These are phyloP conservation scores for Xerocomus brunneocitrinus DNA, from an alignment of 768 basidiomycete genomes.

Conservation along the genomic window DNA sequence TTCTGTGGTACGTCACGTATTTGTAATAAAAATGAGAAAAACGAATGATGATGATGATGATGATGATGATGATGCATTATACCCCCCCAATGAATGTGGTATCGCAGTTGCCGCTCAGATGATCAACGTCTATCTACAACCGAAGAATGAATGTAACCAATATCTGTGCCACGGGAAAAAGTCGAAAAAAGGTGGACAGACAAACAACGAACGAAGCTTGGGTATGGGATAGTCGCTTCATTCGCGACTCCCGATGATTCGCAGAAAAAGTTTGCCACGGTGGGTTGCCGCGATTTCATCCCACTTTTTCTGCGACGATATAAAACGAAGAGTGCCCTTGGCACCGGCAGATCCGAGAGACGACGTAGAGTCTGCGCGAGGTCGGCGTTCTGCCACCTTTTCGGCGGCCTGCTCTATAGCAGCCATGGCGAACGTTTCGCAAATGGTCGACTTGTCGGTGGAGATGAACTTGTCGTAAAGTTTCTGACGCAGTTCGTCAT, in stretches of 20 bases:
- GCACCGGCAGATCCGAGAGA: slow-evolving; percentile 26
- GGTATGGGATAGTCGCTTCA: slow-evolving; percentile 6
- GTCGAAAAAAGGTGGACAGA: slow-evolving; percentile 7
- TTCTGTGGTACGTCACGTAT: slow-evolving; percentile 2
- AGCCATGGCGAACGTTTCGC: slow-evolving; percentile 51
- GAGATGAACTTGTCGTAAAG: slow-evolving; percentile 65
- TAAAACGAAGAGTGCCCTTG: slow-evolving; percentile 36
- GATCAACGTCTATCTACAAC: not conserved
- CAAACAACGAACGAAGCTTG: not conserved
- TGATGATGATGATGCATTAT: not conserved
- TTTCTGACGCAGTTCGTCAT: slow-evolving; percentile 50
- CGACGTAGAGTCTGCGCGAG: slow-evolving; percentile 34
- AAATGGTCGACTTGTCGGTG: slow-evolving; percentile 53
- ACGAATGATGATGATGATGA: not conserved
- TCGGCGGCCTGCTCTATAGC: slow-evolving; percentile 39
- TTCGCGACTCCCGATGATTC: slow-evolving; percentile 37
- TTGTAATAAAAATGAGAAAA: not conserved
- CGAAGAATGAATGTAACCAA: not conserved
- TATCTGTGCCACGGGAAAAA: slow-evolving; percentile 8
- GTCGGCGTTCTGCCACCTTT: slow-evolving; percentile 13
- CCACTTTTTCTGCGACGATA: slow-evolving; percentile 61
- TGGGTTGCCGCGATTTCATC: slow-evolving; percentile 40
- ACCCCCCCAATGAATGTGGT: not conserved
- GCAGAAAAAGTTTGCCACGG: slow-evolving; percentile 52
- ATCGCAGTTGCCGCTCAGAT: not conserved